Base-by-base conservation (phyloP, 2,329 filamentous ascomycete species). In the Phaeosphaeriaceae sp. region DNA sequence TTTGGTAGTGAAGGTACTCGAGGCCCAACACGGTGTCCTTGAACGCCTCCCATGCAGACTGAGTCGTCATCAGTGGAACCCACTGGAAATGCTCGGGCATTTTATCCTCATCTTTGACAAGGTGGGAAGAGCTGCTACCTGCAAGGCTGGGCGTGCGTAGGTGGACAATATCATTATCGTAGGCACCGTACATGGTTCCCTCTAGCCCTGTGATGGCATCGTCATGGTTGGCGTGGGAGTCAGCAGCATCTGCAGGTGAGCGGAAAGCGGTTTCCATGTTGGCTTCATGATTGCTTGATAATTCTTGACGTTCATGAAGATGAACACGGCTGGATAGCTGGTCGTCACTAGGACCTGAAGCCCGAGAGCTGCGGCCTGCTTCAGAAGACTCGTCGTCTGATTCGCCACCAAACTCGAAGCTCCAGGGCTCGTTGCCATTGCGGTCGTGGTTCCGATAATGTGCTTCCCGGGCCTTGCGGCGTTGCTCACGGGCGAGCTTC, bases 11-110 rank as follows among this genome's bases (percentile, higher is more conserved):
- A 7, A 99, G 81, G 70, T 97, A 99, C 70, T 99, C 92, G 16
- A 99, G 77, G 3, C 94, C 94, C 30, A 97, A 80, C 2, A 99
- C 87, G 0, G 93, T 96, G 71, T 99, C 94, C 57, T 93, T 84
- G 74, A 99, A 97, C 0, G 90, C 89, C 30, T 85, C 86, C 23
- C 92, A 87, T 12, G 92, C 89, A 69, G 93, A 86, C 20, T 88
- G 83, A 29, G 96, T 81, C 0, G 93, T 96, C 76, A 99, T 89
- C 74, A 92, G 92, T 13, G 94, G 94, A 13, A 97, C 93, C 66
- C 94, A 96, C 29, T 89, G 90, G 72, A 91, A 91, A 70, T 97
- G 92, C 61, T 96, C 91, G 29, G 90, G 88, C 51, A 90, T 86
- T 54, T 89, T 85, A 28, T 69, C 62, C n/a, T 66, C 67, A 23